Percentiles rank a stretch among this genome's conserved stretches.
Evolutionary conservation across 345 rosid species (phyloP).

Genomic region (Gossypium thurberi): DNA sequence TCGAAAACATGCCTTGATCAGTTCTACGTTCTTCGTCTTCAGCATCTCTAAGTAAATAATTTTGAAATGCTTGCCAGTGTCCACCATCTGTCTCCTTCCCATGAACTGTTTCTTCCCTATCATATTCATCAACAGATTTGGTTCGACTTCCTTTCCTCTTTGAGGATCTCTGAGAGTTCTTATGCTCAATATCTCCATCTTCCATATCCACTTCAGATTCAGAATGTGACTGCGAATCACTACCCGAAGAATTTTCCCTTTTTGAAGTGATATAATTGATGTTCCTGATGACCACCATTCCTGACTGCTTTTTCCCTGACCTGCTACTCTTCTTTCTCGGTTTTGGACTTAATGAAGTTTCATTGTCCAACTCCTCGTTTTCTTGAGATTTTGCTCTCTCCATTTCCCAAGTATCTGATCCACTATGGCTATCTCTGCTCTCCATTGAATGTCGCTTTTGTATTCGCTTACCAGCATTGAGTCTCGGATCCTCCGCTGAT

Average conservation of each 20-base stretch:
- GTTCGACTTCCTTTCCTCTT: slow-evolving; percentile 25
- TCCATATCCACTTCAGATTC: slow-evolving; percentile 45
- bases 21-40: slow-evolving; percentile 52
- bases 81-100: slow-evolving; percentile 58
- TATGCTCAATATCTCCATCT: slow-evolving; percentile 28
- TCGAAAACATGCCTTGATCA: slow-evolving; percentile 41
- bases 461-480: slow-evolving; percentile 47
- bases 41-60: slow-evolving; percentile 56
- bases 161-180: slow-evolving; percentile 31
- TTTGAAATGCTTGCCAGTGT: slow-evolving; percentile 93
- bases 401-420: slow-evolving; percentile 41
- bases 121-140: slow-evolving; percentile 25
- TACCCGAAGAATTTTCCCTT: slow-evolving; percentile 47
- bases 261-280: slow-evolving; percentile 76
- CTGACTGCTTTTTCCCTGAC: slow-evolving; percentile 59
- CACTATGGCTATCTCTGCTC: slow-evolving; percentile 20
- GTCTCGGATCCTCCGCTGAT: slow-evolving; percentile 54
- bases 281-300: slow-evolving; percentile 76
- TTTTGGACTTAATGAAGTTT: slow-evolving; percentile 25
- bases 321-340: slow-evolving; percentile 29
- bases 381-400: slow-evolving; percentile 42
- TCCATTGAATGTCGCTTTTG: slow-evolving; percentile 62
- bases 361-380: slow-evolving; percentile 37
- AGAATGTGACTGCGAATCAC: slow-evolving; percentile 50
- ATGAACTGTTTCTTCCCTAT: slow-evolving; percentile 29